Percentiles rank a stretch among this genome's conserved stretches.
Conservation (phyloP, 2,329 filamentous ascomycete genomes). For the Tolypocladium paradoxum region DNA sequence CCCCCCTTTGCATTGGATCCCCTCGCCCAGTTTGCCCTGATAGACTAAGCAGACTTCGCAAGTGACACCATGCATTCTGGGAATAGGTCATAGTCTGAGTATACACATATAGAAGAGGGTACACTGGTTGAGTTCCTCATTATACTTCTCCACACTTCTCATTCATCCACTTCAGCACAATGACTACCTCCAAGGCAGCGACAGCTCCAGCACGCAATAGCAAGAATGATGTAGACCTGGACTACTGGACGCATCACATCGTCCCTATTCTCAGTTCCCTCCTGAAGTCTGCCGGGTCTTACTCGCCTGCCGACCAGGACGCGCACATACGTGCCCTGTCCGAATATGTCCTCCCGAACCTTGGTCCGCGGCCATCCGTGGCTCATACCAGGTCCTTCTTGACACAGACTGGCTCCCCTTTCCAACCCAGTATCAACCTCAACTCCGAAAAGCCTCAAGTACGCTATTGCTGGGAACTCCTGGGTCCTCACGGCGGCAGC, state of each 20-base stretch:
- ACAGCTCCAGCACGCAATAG: not conserved
- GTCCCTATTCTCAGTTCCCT: conserved; percentile 3
- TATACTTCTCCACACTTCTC: not conserved
- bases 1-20: not conserved
- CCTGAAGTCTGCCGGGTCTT: conserved; percentile 2
- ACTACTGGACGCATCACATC: conserved; percentile 3
- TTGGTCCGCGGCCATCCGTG: conserved; percentile 5
- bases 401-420: conserved; percentile 3
- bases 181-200: not conserved
- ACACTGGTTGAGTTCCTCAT: not conserved
- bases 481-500: conserved; percentile 3
- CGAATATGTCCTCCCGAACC: conserved; percentile 3
- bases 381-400: conserved; percentile 3
- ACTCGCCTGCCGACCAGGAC: conserved; percentile 2
- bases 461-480: conserved; percentile 7
- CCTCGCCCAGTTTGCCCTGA: too few species aligned
- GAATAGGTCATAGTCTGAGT: not conserved
- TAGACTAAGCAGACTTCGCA: not conserved
- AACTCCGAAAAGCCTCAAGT: not conserved
- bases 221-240: not conserved
- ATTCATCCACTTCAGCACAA: not conserved
- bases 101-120: not conserved
- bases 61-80: too few species aligned
- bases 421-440: conserved; percentile 5
- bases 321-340: conserved; percentile 2